Percentiles rank a stretch among this genome's conserved stretches.
Evolutionary conservation across 1,139 yeast genomes (phyloP).

Genomic region (Wickerhamomyces sp.): DNA sequence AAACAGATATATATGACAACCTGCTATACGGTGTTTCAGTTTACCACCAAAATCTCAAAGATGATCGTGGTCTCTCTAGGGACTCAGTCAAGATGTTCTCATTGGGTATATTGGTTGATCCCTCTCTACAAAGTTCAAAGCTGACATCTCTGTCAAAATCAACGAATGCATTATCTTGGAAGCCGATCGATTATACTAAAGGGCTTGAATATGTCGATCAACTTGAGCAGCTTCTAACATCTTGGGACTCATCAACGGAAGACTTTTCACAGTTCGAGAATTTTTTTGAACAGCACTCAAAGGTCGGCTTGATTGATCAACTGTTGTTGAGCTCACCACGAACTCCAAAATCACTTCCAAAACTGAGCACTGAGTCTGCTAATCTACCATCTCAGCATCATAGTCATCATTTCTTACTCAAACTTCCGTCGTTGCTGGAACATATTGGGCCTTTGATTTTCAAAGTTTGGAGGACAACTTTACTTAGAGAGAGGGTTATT

Average conservation of each 20-base stretch:
- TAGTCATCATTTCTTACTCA: constrained; percentile 44
- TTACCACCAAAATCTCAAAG: constrained; percentile 37
- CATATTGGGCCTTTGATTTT: constrained; percentile 70
- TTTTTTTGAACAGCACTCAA: constrained; percentile 27
- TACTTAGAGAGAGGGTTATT: constrained; percentile 57
- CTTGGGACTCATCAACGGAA: constrained; percentile 7
- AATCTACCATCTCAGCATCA: constrained; percentile 8
- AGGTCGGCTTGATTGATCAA: constrained; percentile 10
- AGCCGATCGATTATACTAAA: constrained; percentile 46
- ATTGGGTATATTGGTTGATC: constrained; percentile 56
- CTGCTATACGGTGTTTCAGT: constrained; percentile 43
- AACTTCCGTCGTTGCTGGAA: constrained; percentile 43
- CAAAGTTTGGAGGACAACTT: constrained; percentile 62
- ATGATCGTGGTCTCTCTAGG: constrained; percentile 32
- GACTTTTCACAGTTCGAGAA: constrained; percentile 24
- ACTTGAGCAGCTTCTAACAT: constrained; percentile 38
- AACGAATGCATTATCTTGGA: constrained; percentile 34
- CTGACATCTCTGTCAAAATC: constrained; percentile 14
- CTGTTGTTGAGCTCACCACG: constrained; percentile 17
- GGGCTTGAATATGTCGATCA: constrained; percentile 54
- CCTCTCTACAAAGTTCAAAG: constrained; percentile 13
- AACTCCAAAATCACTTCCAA: constrained; percentile 8
- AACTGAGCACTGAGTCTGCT: neutral
- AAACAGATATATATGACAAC: constrained; percentile 15
- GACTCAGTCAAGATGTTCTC: constrained; percentile 59